Percentiles rank a stretch among this genome's conserved stretches.
Conservation (phyloP, 2,329 filamentous ascomycete genomes). For the Ophiocordyceps sinensis region DNA sequence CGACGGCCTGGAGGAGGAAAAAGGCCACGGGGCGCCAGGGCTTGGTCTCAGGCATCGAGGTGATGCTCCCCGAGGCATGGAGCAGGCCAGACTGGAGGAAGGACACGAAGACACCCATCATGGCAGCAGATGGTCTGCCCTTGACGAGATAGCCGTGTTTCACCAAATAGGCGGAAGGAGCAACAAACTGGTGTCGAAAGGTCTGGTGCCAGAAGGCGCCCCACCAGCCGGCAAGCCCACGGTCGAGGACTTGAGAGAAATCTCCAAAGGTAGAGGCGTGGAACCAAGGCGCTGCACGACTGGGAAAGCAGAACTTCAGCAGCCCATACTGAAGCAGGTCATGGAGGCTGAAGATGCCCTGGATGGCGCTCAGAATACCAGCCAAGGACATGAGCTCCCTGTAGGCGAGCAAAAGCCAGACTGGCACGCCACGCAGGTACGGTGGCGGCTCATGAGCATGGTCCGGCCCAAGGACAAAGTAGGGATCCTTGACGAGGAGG, state of each 20-base stretch:
- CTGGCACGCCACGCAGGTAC: constrained; percentile 26
- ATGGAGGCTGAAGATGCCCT: constrained; percentile 42
- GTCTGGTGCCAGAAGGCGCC: constrained; percentile 82
- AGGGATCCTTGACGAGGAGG: constrained; percentile 60
- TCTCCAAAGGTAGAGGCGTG: constrained; percentile 42
- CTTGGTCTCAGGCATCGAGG: constrained; percentile 38
- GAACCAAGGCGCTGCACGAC: constrained; percentile 34
- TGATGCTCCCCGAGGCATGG: constrained; percentile 57
- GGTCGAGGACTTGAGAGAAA: constrained; percentile 40
- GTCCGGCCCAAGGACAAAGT: constrained; percentile 46
- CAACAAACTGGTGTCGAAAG: constrained; percentile 59
- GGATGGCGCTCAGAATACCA: constrained; percentile 45
- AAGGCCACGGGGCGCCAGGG: constrained; percentile 48
- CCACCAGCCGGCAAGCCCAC: constrained; percentile 72
- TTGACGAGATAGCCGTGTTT: constrained; percentile 22
- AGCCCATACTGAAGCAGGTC: constrained; percentile 41
- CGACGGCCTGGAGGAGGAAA: constrained; percentile 56
- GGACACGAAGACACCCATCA: constrained; percentile 17
- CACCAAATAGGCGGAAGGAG: constrained; percentile 37
- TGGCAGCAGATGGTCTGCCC: constrained; percentile 11
- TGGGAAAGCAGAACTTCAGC: constrained; percentile 35
- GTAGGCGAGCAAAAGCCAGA: constrained; percentile 33
- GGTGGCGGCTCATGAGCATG: constrained; percentile 23
- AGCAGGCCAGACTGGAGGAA: constrained; percentile 55
- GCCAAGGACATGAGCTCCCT: constrained; percentile 41